These are phyloP conservation scores for Phoenix roebelenii DNA, from an alignment of 176 grass and related monocot genomes.

Conservation along the genomic window DNA sequence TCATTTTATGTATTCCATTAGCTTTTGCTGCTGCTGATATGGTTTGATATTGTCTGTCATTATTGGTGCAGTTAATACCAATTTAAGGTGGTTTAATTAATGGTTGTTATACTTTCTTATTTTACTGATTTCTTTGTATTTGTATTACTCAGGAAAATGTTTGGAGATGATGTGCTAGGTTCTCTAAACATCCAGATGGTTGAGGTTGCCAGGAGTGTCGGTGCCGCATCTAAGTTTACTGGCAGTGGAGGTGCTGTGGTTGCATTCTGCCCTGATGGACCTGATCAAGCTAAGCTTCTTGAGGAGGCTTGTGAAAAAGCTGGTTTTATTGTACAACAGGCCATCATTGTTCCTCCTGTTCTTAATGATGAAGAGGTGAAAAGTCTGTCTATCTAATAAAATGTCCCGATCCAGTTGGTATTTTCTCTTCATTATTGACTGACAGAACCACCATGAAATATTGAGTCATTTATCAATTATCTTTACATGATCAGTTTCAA, in stretches of 20 bases:
- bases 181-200: conserved; percentile 73
- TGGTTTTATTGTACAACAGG: conserved; percentile 38
- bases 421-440: no score
- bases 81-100: no score
- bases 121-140: background rate
- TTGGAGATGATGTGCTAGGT: conserved; percentile 66
- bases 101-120: no score
- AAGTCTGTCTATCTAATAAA: conserved; percentile 11
- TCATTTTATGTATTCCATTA: no score
- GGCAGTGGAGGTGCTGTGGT: conserved; percentile 72
- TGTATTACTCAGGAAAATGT: conserved; percentile 54
- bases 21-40: no score
- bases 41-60: no score
- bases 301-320: conserved; percentile 29
- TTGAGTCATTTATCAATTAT: no score
- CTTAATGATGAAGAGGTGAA: conserved; percentile 32
- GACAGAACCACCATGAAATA: no score
- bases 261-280: conserved; percentile 35
- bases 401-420: no score
- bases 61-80: no score
- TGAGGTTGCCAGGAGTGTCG: conserved; percentile 50
- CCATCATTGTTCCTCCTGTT: conserved; percentile 29
- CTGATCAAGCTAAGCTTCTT: conserved; percentile 33
- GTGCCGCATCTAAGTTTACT: conserved; percentile 62
- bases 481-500: no score